Evolutionary conservation across 116 monocot species (phyloP).

Genomic region (Papilionanthe hybrid): DNA sequence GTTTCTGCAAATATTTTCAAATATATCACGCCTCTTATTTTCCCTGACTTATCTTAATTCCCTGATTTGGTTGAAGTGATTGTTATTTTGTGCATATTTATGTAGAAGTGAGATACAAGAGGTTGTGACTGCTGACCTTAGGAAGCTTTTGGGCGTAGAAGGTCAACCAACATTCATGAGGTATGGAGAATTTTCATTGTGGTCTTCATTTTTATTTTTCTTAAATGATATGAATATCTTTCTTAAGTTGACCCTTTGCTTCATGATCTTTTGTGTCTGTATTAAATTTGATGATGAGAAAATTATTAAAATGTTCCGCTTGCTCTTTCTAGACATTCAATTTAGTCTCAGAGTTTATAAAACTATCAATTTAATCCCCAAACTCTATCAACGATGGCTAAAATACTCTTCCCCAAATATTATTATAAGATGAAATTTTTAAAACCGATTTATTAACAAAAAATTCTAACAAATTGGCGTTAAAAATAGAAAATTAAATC

Average conservation of each 20-base stretch:
- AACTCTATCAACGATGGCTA: too few species aligned
- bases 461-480: too few species aligned
- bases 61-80: neutral
- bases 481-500: too few species aligned
- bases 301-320: too few species aligned
- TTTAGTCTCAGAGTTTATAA: neutral
- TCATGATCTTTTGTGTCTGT: neutral
- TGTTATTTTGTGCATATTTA: neutral
- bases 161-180: constrained; percentile 75
- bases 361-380: too few species aligned
- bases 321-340: neutral
- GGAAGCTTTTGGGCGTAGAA: constrained; percentile 63
- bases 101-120: constrained; percentile 75
- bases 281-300: too few species aligned
- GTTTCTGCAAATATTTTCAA: neutral
- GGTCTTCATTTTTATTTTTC: neutral
- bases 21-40: neutral
- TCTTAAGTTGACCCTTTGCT: neutral
- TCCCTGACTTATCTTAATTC: neutral
- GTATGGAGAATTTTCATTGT: constrained; percentile 27
- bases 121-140: constrained; percentile 73
- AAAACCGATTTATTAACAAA: too few species aligned
- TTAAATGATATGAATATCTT: too few species aligned
- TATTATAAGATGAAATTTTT: too few species aligned
- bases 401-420: too few species aligned